These are phyloP conservation scores for Myxozyma neotropica DNA, from an alignment of 805 yeast genomes.

Conservation along the genomic window DNA sequence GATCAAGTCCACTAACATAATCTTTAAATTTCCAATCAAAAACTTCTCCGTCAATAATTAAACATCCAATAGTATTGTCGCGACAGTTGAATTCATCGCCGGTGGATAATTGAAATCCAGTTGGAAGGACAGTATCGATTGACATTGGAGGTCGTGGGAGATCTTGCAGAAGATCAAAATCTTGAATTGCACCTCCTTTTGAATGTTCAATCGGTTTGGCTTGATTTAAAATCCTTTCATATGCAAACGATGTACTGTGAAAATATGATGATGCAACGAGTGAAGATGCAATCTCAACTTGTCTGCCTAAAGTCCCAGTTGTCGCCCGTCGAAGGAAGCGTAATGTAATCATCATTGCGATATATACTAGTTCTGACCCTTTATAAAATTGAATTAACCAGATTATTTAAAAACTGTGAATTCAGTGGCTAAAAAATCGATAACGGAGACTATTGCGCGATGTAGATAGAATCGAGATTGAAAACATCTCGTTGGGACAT, in stretches of 20 bases:
- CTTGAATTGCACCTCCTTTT: slow-evolving; percentile 33
- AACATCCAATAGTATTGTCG: slow-evolving; percentile 51
- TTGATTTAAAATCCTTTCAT: slow-evolving; percentile 17
- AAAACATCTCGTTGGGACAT: too few relatives aligned
- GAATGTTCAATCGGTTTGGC: slow-evolving; percentile 28
- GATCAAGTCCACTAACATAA: slow-evolving; percentile 50
- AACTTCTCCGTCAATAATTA: slow-evolving; percentile 50
- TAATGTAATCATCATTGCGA: too few relatives aligned
- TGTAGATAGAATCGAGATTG: too few relatives aligned
- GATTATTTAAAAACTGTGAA: too few relatives aligned
- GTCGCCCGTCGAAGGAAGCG: too few relatives aligned
- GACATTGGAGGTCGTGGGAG: slow-evolving; percentile 33
- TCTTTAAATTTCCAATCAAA: slow-evolving; percentile 56
- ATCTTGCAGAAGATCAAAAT: slow-evolving; percentile 32
- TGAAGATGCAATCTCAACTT: too few relatives aligned
- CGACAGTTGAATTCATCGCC: slow-evolving; percentile 34
- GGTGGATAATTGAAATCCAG: slow-evolving; percentile 28
- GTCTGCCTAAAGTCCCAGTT: too few relatives aligned
- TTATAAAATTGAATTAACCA: too few relatives aligned
- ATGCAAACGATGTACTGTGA: background rate
- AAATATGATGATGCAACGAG: background rate
- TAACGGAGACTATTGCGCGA: too few relatives aligned
- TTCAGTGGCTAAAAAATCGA: too few relatives aligned
- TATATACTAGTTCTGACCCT: too few relatives aligned
- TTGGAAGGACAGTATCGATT: slow-evolving; percentile 22